A percentile compares a stretch with the other conserved stretches of the same genome.
Evolutionary conservation across 2,329 filamentous ascomycete species (phyloP).

Genomic region (Xylogone sp.): DNA sequence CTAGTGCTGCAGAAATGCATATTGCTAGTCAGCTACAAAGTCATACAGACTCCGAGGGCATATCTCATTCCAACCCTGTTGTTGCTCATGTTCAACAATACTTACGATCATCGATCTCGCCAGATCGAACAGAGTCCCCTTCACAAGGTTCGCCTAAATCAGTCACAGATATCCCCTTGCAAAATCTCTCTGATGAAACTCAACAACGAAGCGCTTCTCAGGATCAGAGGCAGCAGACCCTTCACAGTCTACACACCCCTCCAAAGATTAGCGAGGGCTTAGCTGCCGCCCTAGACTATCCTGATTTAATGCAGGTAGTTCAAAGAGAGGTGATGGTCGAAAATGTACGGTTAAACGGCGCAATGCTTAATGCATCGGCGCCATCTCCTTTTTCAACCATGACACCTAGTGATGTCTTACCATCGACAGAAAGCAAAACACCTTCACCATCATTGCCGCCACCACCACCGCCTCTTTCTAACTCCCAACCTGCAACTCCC

Average conservation of each 20-base stretch:
- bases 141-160: not conserved
- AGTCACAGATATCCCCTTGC: not conserved
- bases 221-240: no score
- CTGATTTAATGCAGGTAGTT: no score
- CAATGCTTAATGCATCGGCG: not conserved
- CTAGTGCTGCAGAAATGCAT: not conserved
- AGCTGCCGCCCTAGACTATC: no score
- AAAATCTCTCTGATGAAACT: no score
- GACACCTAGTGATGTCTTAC: conserved; percentile 10
- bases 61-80: not conserved
- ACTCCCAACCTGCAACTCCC: not conserved
- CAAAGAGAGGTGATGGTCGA: no score
- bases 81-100: not conserved
- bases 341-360: not conserved
- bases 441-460: conserved; percentile 2
- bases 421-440: conserved; percentile 7
- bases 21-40: not conserved
- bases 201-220: no score
- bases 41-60: not conserved
- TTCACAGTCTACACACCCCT: no score
- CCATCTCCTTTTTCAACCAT: conserved; percentile 5
- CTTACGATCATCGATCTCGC: not conserved
- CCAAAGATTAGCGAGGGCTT: no score
- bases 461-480: conserved; percentile 1
- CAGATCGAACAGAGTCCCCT: no score